These are phyloP conservation scores for Suillus fuscotomentosus DNA, from an alignment of 768 basidiomycete species.

Conservation along the genomic window DNA sequence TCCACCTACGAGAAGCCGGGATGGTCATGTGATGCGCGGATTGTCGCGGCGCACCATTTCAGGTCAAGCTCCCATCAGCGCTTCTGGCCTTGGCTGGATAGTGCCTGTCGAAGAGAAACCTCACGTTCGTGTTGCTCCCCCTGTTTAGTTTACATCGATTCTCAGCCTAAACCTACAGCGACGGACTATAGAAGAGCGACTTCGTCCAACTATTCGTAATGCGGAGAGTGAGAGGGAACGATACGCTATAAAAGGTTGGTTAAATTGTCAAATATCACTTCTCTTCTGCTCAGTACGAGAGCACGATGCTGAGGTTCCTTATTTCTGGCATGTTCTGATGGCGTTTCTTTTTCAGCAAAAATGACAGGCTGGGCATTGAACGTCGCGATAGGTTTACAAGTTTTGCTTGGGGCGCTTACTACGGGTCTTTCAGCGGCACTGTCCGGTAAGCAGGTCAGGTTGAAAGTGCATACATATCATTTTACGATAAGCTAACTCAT, in stretches of 20 bases:
- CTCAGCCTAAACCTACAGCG: conserved; percentile 13
- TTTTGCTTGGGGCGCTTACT: conserved; percentile 63
- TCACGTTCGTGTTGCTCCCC: conserved; percentile 12
- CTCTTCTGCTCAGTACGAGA: conserved; percentile 5
- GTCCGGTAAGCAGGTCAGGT: conserved; percentile 39
- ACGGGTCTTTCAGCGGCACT: conserved; percentile 58
- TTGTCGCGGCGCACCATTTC: conserved; percentile 12
- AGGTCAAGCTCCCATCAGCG: not conserved
- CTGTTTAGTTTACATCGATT: no score
- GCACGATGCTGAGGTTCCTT: no score
- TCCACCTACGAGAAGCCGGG: conserved; percentile 13
- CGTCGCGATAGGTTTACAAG: conserved; percentile 59
- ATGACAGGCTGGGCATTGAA: conserved; percentile 35
- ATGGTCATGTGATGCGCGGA: conserved; percentile 13
- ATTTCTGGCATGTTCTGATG: conserved; percentile 3
- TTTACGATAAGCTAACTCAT: not conserved
- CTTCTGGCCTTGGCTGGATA: conserved; percentile 23
- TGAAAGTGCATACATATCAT: not conserved
- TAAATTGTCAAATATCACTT: not conserved
- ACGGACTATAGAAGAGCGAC: conserved; percentile 48
- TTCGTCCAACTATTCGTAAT: conserved; percentile 49
- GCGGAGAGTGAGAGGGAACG: conserved; percentile 47
- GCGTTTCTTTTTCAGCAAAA: conserved; percentile 23
- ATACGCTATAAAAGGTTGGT: conserved; percentile 43
- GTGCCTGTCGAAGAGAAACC: conserved; percentile 23